Percentiles rank a stretch among this genome's conserved stretches.
Conservation (phyloP, 169 alveolate species). For the Plasmodium blacklocki region DNA sequence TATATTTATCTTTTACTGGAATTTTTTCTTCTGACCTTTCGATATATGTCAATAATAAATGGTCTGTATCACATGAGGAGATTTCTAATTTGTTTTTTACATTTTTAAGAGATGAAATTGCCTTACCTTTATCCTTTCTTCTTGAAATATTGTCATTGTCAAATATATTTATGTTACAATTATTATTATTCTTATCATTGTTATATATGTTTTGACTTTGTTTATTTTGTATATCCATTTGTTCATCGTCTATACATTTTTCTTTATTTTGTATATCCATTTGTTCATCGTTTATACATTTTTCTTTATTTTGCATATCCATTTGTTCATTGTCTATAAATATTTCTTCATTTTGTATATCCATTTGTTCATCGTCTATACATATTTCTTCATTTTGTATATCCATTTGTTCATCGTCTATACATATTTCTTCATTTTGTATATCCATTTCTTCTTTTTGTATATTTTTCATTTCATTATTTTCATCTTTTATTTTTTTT, state of each 20-base stretch:
- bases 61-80: no score
- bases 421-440: not conserved
- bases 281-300: not conserved
- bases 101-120: no score
- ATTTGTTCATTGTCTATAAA: not conserved
- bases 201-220: no score
- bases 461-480: slow-evolving; percentile 11
- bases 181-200: no score
- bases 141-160: no score
- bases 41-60: not conserved
- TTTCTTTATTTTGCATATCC: not conserved
- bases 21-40: slow-evolving; percentile 7
- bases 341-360: not conserved
- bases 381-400: not conserved
- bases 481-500: not conserved
- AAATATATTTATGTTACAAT: no score
- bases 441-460: not conserved
- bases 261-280: not conserved
- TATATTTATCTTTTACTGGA: slow-evolving; percentile 27
- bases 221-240: no score
- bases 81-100: no score
- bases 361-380: not conserved
- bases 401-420: not conserved
- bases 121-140: not conserved
- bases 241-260: no score